Conservation (phyloP, 306 rosid species). For the Quercus berberidifolia region DNA sequence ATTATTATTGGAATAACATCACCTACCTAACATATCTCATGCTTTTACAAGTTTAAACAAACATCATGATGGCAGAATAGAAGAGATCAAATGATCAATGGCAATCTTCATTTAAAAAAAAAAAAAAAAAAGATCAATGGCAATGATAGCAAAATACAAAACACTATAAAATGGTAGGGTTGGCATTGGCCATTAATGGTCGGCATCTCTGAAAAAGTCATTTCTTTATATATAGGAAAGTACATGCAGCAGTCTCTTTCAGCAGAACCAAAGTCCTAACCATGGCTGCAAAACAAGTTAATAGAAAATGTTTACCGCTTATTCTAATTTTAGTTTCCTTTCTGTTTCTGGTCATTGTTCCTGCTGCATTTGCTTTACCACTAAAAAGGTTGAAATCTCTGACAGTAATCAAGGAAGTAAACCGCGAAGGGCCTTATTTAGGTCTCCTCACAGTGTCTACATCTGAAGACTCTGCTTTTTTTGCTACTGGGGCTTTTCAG, state of each 20-base stretch:
- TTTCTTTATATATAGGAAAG: too few relatives aligned
- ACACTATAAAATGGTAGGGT: not conserved
- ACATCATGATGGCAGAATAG: too few relatives aligned
- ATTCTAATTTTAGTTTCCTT: slow-evolving; percentile 1
- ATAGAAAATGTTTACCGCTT: not conserved
- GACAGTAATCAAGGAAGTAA: slow-evolving; percentile 19
- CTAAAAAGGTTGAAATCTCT: slow-evolving; percentile 1
- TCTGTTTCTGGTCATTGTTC: not conserved
- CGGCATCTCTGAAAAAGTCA: too few relatives aligned
- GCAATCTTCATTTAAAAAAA: too few relatives aligned
- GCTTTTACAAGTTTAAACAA: too few relatives aligned
- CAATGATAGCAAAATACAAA: too few relatives aligned
- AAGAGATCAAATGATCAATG: too few relatives aligned
- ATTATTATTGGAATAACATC: too few relatives aligned
- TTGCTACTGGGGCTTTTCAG: slow-evolving; percentile 25
- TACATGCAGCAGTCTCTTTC: not conserved
- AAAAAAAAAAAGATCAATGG: too few relatives aligned
- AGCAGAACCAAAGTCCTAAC: not conserved
- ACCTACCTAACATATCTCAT: too few relatives aligned
- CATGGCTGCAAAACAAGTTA: slow-evolving; percentile 12
- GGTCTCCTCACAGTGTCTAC: slow-evolving; percentile 43
- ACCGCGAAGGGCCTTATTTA: slow-evolving; percentile 28
- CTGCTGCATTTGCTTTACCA: slow-evolving; percentile 19
- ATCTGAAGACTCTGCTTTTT: slow-evolving; percentile 38
- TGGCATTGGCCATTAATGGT: too few relatives aligned